Conservation (phyloP, 164 flowering plant species). For the Vitis rupestris region DNA sequence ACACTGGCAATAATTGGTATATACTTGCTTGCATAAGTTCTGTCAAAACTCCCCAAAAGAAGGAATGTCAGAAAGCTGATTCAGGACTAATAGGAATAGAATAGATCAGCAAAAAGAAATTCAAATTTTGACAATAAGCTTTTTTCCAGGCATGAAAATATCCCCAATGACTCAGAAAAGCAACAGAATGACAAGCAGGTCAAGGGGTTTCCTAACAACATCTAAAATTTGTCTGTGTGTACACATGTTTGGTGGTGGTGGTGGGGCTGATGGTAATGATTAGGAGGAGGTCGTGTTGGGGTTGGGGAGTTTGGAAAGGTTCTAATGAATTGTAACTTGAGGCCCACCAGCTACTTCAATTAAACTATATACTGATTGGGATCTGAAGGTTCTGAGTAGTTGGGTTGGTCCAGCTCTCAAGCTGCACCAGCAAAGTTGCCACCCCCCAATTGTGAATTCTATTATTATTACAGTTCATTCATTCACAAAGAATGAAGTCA, state of each 20-base stretch:
- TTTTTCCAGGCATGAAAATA: not conserved
- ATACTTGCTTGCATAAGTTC: constrained; percentile 99
- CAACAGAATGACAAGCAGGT: not conserved
- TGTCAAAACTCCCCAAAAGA: constrained; percentile 31
- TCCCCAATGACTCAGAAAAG: not conserved
- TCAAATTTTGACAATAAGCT: not conserved
- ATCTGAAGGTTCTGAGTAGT: too few relatives aligned
- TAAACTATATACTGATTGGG: not conserved
- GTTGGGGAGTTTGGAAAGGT: not conserved
- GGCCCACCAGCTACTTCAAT: not conserved
- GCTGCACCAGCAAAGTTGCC: not conserved
- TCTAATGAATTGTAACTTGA: not conserved
- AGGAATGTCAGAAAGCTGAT: not conserved
- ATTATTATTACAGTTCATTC: too few relatives aligned
- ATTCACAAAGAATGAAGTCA: not conserved
- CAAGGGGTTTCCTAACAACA: not conserved
- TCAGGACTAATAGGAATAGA: not conserved
- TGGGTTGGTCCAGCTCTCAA: not conserved
- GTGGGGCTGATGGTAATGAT: too few relatives aligned
- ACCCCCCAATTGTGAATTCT: too few relatives aligned
- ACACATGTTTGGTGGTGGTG: too few relatives aligned
- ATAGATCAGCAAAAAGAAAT: not conserved
- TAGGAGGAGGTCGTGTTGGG: too few relatives aligned
- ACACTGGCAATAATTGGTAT: constrained; percentile 99
- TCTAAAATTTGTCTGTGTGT: not conserved